Percentiles rank a stretch among this genome's conserved stretches.
These are phyloP conservation scores for Cladosporium sp. DNA, from an alignment of 2,329 filamentous ascomycete species.

Conservation along the genomic window DNA sequence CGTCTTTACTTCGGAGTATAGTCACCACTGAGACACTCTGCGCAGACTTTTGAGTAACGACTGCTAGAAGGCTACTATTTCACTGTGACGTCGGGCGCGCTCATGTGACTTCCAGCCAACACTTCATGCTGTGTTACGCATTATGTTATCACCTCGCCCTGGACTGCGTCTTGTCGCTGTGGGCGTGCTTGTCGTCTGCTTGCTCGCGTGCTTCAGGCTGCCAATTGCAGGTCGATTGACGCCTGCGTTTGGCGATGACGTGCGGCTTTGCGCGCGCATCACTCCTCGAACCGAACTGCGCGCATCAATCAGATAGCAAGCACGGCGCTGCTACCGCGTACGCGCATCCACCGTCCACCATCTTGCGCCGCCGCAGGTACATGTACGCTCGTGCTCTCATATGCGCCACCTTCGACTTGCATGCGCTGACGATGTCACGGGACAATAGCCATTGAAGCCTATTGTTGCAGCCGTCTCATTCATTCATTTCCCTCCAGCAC, in stretches of 20 bases:
- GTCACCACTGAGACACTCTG: too few species aligned
- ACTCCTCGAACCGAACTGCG: neutral
- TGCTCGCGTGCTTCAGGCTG: neutral
- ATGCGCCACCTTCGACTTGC: neutral
- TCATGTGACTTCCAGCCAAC: neutral
- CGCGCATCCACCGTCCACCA: too few species aligned
- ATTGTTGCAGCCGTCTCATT: conserved; percentile 1
- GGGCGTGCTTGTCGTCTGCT: neutral
- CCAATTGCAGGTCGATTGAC: conserved; percentile 1
- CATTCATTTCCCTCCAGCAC: neutral
- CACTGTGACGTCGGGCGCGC: neutral
- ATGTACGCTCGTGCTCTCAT: neutral
- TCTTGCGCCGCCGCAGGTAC: neutral
- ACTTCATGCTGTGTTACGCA: neutral
- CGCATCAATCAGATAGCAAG: neutral
- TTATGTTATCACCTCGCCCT: neutral
- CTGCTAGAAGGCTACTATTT: too few species aligned
- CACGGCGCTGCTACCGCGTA: too few species aligned
- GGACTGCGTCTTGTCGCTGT: too few species aligned
- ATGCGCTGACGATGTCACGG: neutral
- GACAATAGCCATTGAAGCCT: conserved; percentile 1
- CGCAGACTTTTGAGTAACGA: too few species aligned
- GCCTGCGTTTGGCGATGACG: conserved; percentile 9
- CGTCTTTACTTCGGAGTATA: too few species aligned
- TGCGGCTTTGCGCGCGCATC: neutral